Percentiles rank a stretch among this genome's conserved stretches.
Evolutionary conservation across 805 yeast species (phyloP).

Genomic region (Myxozyma mucilagina): DNA sequence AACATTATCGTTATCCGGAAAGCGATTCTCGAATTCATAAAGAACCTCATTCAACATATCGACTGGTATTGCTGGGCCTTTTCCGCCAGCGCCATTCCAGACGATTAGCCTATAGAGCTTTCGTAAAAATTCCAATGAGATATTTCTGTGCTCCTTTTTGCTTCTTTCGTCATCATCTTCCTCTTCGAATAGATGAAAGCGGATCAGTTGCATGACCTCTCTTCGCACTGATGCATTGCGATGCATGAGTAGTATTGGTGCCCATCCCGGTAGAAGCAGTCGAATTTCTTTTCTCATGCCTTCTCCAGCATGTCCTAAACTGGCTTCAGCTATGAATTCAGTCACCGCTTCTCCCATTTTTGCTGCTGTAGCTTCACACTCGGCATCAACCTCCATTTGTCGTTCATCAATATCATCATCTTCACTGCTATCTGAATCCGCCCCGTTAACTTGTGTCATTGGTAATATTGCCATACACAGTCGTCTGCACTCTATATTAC

Average conservation of each 20-base stretch:
- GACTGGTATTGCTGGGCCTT: slow-evolving; percentile 1
- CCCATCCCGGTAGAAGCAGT: slow-evolving; percentile 10
- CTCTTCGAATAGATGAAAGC: background rate
- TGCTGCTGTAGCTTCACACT: background rate
- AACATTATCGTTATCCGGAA: background rate
- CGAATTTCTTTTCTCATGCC: slow-evolving; percentile 2
- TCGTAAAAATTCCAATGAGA: background rate
- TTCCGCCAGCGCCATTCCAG: background rate
- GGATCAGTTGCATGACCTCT: background rate
- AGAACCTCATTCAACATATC: slow-evolving; percentile 14
- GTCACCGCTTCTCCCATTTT: slow-evolving; percentile 7
- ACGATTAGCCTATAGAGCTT: background rate
- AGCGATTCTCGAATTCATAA: slow-evolving; percentile 2
- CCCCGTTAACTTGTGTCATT: background rate
- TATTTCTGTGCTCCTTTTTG: background rate
- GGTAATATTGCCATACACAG: background rate
- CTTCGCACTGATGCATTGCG: slow-evolving; percentile 14
- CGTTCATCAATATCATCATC: background rate
- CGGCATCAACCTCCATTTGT: background rate
- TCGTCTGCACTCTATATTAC: background rate
- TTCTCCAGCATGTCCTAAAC: slow-evolving; percentile 2
- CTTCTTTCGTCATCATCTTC: background rate
- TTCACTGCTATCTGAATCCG: background rate
- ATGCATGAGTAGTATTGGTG: slow-evolving; percentile 19
- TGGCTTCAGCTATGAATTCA: slow-evolving; percentile 8